Conservation (phyloP, 176 grass and related monocot genomes). For the Oropetium thomaeum region DNA sequence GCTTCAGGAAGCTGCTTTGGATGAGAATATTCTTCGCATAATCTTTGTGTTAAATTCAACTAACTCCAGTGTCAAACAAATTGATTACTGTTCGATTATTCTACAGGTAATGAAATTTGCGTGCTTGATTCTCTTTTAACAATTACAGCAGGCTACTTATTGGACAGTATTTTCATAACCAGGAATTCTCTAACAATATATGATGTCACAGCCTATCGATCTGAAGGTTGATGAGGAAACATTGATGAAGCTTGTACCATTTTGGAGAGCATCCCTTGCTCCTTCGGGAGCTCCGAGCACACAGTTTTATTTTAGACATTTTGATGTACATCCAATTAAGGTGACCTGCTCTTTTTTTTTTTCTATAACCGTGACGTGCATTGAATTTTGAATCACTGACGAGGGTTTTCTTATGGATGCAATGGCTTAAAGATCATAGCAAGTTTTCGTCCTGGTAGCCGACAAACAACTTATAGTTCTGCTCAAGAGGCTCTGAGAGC, state of each 20-base stretch:
- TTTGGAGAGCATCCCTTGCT: conserved; percentile 79
- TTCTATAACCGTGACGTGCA: conserved; percentile 19
- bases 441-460: conserved; percentile 76
- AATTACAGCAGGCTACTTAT: not conserved
- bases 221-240: conserved; percentile 83
- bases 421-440: conserved; percentile 62
- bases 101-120: conserved; percentile 56
- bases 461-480: conserved; percentile 62
- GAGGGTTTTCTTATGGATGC: conserved; percentile 24
- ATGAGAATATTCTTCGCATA: conserved; percentile 58
- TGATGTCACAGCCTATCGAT: conserved; percentile 66
- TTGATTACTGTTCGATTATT: conserved; percentile 71
- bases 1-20: conserved; percentile 48
- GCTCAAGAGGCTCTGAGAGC: conserved; percentile 78
- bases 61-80: conserved; percentile 69
- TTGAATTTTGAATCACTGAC: conserved; percentile 18
- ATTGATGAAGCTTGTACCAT: conserved; percentile 88
- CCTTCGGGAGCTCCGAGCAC: conserved; percentile 46
- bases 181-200: conserved; percentile 31
- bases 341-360: conserved; percentile 39
- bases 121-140: conserved; percentile 15
- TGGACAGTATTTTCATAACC: conserved; percentile 16
- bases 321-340: conserved; percentile 93
- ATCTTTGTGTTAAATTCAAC: conserved; percentile 57
- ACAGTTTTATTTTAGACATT: conserved; percentile 78